Base-by-base conservation (phyloP, 1,284 basidiomycete genomes). In the Ceratobasidium sp. region DNA sequence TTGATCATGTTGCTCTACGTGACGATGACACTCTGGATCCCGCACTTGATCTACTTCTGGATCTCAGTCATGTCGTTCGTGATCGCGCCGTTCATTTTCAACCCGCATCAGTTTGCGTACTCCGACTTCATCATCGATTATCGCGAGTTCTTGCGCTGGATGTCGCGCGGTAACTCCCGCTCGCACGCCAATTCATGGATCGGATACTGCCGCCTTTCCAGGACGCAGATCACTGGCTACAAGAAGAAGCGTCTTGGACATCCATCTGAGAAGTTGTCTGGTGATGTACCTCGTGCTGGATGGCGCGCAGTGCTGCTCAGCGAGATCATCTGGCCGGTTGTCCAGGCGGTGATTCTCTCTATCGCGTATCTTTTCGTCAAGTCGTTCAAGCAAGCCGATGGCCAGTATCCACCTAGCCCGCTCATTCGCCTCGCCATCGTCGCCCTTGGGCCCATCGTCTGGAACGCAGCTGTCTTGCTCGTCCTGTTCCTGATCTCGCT, bases 101-200 rank as follows among this genome's bases (percentile, higher is more conserved):
- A 97, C 80, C 96, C 96, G 14, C 96, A 97, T 81, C 96, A 98
- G 81, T 98, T 98, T 83, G 92, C 93, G 30, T 91, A 93, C 80
- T 87, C 93, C 67, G 96, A 98, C 81, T 98, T 97, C 81, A 88
- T 97, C 80, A 93, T 97, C 78, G 96, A 98, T 81, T 98, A 98
- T 81, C 88, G 95, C 78, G 96, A 98, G 83, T 97, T 96, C 84
- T 83, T 98, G 76, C 88, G 96, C 76, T 98, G 96, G 96, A 97
- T 98, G 94, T 96, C 91, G 64, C 89, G 96, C 75, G 96, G 96
- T 73, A 98, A 98, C 82, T 97, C 95, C 62, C 87, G 94, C 26
- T 93, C 94, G n/a, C 96, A 97, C 82, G 92, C 88, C 79, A 98
- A 97, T 82, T 97, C 95, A 3, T 98, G 96, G 96, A 96, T 97